phyloP scores from a whole-genome alignment of 2,329 filamentous ascomycete genomes.

The Verticillium zaregamsianum region DNA sequence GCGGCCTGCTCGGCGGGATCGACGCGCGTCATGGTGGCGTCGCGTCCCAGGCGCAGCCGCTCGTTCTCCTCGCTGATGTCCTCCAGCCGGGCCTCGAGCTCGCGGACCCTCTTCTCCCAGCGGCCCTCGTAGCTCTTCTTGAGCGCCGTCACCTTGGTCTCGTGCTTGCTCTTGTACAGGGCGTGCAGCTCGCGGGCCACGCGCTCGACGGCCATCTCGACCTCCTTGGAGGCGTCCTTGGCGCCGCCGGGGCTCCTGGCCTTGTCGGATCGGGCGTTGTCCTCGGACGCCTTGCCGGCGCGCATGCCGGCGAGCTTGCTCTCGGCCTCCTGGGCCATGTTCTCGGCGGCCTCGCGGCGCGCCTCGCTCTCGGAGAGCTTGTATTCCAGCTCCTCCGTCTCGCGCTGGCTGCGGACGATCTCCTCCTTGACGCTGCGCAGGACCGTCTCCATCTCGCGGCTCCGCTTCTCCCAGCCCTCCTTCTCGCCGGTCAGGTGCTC shows the following conservation, averaged over 20 bases:
- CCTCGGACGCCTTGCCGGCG: conserved; percentile 48
- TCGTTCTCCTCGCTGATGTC: conserved; percentile 72
- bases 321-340: conserved; percentile 71
- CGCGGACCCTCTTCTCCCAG: conserved; percentile 82
- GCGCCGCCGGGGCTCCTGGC: conserved; percentile 24
- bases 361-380: conserved; percentile 76
- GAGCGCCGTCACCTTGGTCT: conserved; percentile 88
- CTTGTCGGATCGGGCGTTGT: conserved; percentile 31
- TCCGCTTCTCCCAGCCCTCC: conserved; percentile 78
- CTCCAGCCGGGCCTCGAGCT: conserved; percentile 69
- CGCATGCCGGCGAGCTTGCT: conserved; percentile 72
- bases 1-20: conserved; percentile 40
- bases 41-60: conserved; percentile 60
- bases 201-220: conserved; percentile 82
- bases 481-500: conserved; percentile 73
- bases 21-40: conserved; percentile 60
- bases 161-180: conserved; percentile 95
- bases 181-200: conserved; percentile 91
- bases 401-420: conserved; percentile 71
- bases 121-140: conserved; percentile 81
- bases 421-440: conserved; percentile 78
- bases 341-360: conserved; percentile 68
- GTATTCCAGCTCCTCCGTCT: conserved; percentile 72
- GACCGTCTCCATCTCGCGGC: conserved; percentile 80
- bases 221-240: conserved; percentile 48